Evolutionary conservation across 768 basidiomycete species (phyloP).

Genomic region (Trametes coccinea): DNA sequence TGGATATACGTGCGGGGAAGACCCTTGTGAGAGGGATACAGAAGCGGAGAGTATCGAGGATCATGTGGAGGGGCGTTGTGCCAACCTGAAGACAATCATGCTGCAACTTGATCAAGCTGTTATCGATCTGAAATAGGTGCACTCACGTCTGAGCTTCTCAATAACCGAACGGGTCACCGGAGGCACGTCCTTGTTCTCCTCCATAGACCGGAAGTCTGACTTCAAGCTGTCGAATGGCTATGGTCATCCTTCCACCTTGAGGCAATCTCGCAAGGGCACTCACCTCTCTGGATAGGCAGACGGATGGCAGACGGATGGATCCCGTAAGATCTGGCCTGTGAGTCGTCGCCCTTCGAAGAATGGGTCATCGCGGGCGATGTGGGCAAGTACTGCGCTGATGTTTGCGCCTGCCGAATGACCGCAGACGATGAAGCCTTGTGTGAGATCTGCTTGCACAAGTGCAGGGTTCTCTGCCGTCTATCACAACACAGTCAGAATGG

Average conservation of each 20-base stretch:
- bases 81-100: too few relatives aligned
- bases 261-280: not conserved
- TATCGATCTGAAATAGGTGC: too few relatives aligned
- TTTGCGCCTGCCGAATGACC: slow-evolving; percentile 32
- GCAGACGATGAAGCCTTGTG: slow-evolving; percentile 29
- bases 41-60: not conserved
- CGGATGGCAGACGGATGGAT: slow-evolving; percentile 24
- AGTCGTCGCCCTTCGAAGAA: slow-evolving; percentile 24
- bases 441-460: slow-evolving; percentile 18
- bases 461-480: slow-evolving; percentile 17
- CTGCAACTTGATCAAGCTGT: too few relatives aligned
- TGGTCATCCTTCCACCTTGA: too few relatives aligned
- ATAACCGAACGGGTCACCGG: slow-evolving; percentile 9
- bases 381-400: slow-evolving; percentile 26
- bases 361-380: slow-evolving; percentile 30
- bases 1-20: slow-evolving; percentile 30
- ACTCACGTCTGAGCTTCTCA: not conserved
- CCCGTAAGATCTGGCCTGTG: slow-evolving; percentile 29
- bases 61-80: not conserved
- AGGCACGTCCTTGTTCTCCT: slow-evolving; percentile 25
- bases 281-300: slow-evolving; percentile 20
- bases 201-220: slow-evolving; percentile 24
- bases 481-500: too few relatives aligned
- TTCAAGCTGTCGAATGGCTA: slow-evolving; percentile 19
- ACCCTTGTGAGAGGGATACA: slow-evolving; percentile 9